phyloP scores from a whole-genome alignment of 1,139 yeast genomes.

The Pneumocystis sp. region DNA sequence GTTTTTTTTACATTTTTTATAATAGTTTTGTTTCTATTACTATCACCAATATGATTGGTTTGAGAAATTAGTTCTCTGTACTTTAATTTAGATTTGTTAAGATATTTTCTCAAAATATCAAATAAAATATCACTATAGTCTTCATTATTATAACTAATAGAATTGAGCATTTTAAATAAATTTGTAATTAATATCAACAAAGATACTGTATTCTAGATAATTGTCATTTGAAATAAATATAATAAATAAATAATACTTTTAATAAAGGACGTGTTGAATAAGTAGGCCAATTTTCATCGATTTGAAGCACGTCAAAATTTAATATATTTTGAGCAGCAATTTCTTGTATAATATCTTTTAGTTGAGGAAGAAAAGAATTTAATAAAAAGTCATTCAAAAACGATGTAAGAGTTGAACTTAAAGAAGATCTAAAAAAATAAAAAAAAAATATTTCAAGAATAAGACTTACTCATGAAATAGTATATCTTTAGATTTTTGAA shows the following conservation, averaged over 20 bases:
- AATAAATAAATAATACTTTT: background rate
- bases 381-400: conserved; percentile 8
- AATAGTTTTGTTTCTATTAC: background rate
- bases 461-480: background rate
- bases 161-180: conserved; percentile 2
- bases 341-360: conserved; percentile 4
- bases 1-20: background rate
- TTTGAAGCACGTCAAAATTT: background rate
- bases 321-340: conserved; percentile 1
- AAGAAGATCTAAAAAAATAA: background rate
- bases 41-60: background rate
- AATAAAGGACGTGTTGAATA: background rate
- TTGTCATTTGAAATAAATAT: background rate
- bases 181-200: background rate
- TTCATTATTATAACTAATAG: conserved; percentile 4
- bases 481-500: conserved; percentile 4
- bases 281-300: conserved; percentile 1
- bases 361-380: conserved; percentile 4
- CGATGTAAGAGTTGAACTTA: background rate
- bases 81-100: conserved; percentile 1
- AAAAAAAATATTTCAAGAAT: background rate
- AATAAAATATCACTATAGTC: conserved; percentile 6
- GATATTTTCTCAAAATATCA: conserved; percentile 3
- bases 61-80: conserved; percentile 1
- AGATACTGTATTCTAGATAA: background rate